A percentile compares a stretch with the other conserved stretches of the same genome.
These are phyloP conservation scores for Naumovozyma dairenensis DNA, from an alignment of 805 yeast genomes.

Conservation along the genomic window DNA sequence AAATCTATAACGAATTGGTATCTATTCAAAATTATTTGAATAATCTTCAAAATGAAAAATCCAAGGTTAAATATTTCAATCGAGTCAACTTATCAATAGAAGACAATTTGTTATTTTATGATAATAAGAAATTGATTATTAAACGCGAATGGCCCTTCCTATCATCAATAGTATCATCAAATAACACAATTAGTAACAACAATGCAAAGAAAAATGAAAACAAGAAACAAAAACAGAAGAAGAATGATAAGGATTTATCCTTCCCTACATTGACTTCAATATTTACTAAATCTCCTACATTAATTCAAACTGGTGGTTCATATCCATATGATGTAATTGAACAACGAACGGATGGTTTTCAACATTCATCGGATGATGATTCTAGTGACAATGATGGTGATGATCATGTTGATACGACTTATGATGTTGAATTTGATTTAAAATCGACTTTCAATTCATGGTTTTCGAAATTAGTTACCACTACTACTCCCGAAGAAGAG, in stretches of 20 bases:
- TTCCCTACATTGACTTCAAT: slow-evolving; percentile 12
- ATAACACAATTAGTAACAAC: no score
- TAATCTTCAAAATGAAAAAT: no score
- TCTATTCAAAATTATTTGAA: no score
- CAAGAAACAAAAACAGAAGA: not conserved
- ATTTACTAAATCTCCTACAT: slow-evolving; percentile 13
- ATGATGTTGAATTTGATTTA: slow-evolving; percentile 1
- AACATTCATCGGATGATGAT: not conserved
- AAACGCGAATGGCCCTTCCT: slow-evolving; percentile 6
- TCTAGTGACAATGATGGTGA: not conserved
- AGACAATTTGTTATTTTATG: slow-evolving; percentile 14
- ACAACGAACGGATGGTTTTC: no score
- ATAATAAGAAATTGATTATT: slow-evolving; percentile 18
- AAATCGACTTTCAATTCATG: slow-evolving; percentile 1
- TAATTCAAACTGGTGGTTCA: slow-evolving; percentile 13
- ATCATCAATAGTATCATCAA: no score
- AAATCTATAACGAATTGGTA: no score
- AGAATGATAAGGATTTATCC: slow-evolving; percentile 2
- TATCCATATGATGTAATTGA: slow-evolving; percentile 21
- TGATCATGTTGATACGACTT: slow-evolving; percentile 7
- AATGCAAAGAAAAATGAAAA: no score
- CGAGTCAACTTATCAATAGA: no score
- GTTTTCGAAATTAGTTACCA: not conserved
- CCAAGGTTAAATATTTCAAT: no score
- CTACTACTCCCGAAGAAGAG: no score